Conservation (phyloP, 1,139 yeast species). For the Nakaseomyces nivariensis region DNA sequence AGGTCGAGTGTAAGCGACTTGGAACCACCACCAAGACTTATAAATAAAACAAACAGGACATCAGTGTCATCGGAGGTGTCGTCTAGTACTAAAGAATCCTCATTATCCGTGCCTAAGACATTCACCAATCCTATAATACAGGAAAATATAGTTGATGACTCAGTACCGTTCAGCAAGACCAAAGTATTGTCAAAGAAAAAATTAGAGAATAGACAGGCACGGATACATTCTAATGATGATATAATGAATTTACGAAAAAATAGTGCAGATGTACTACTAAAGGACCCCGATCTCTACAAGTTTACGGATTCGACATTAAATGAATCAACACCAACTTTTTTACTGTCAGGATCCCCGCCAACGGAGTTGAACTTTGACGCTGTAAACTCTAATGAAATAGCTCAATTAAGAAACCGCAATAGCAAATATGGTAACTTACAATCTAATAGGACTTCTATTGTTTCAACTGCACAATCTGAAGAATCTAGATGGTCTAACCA, state of each 20-base stretch:
- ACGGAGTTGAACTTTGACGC: neutral
- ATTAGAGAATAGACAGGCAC: constrained; percentile 20
- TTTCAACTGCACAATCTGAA: neutral
- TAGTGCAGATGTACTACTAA: neutral
- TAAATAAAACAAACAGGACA: constrained; percentile 3
- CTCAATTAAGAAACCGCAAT: neutral
- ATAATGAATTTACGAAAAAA: constrained; percentile 13
- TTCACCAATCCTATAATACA: neutral
- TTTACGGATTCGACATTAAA: neutral
- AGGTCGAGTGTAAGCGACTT: constrained; percentile 1
- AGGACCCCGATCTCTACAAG: neutral
- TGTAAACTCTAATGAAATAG: neutral
- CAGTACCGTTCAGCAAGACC: neutral
- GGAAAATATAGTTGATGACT: neutral
- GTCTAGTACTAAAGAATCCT: neutral
- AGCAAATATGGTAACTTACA: neutral
- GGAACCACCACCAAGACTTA: neutral
- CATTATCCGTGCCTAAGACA: neutral
- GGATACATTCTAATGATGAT: constrained; percentile 26
- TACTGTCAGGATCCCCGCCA: neutral
- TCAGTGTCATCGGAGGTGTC: constrained; percentile 1
- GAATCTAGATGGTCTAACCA: constrained; percentile 2
- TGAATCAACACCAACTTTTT: neutral
- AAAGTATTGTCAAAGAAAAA: neutral
- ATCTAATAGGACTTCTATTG: neutral